Conservation (phyloP, 2,329 filamentous ascomycete species). For the Penicillium occitanis region DNA sequence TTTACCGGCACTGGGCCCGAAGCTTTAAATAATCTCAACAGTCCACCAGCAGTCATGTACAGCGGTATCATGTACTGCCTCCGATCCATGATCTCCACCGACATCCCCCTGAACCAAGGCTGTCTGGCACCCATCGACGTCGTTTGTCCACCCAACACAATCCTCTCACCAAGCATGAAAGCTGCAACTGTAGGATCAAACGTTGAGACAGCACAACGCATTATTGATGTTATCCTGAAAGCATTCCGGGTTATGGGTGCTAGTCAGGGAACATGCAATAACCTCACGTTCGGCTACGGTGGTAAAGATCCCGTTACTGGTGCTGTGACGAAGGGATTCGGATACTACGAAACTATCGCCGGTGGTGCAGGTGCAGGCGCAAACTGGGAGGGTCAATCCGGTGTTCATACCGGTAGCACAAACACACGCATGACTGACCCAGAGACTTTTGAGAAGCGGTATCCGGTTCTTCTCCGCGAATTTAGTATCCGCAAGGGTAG, state of each 20-base stretch:
- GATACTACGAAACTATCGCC: constrained; percentile 85
- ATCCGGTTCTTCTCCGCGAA: constrained; percentile 71
- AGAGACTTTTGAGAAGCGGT: constrained; percentile 77
- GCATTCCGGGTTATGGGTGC: constrained; percentile 79
- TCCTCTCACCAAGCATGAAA: constrained; percentile 72
- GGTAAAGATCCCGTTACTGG: constrained; percentile 61
- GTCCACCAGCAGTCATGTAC: constrained; percentile 77
- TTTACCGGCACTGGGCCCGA: constrained; percentile 76
- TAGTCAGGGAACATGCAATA: constrained; percentile 78
- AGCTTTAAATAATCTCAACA: constrained; percentile 78
- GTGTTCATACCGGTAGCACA: constrained; percentile 83
- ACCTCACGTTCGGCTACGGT: constrained; percentile 79
- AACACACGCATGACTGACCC: constrained; percentile 84
- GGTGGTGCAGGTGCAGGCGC: constrained; percentile 75
- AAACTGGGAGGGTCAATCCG: constrained; percentile 72
- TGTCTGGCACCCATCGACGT: constrained; percentile 76
- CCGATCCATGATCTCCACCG: constrained; percentile 73
- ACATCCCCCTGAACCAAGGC: constrained; percentile 84
- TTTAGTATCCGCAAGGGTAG: constrained; percentile 67
- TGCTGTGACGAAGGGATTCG: constrained; percentile 68
- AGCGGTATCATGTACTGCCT: constrained; percentile 85
- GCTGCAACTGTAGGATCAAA: constrained; percentile 83
- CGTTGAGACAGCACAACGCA: constrained; percentile 73
- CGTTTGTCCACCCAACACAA: constrained; percentile 66
- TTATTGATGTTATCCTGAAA: constrained; percentile 79